Percentiles rank a stretch among this genome's conserved stretches.
These are phyloP conservation scores for Leptographium galeiforme DNA, from an alignment of 2,329 filamentous ascomycete genomes.

Conservation along the genomic window DNA sequence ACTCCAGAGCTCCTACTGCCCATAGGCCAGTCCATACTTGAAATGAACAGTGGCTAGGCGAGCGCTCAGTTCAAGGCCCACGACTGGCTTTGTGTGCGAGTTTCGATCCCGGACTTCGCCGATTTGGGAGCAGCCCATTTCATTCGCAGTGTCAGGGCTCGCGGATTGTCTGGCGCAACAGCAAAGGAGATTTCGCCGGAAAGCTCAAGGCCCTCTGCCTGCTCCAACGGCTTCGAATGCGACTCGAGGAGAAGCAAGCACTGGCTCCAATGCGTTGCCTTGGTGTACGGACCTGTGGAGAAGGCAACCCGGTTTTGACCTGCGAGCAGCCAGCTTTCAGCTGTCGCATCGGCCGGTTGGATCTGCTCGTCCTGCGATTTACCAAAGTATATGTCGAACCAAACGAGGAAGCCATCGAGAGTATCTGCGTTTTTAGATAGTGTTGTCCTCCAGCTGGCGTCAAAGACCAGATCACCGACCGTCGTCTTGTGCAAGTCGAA, in stretches of 20 bases:
- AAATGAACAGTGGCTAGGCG: neutral
- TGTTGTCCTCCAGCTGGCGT: constrained; percentile 49
- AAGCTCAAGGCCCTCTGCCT: constrained; percentile 40
- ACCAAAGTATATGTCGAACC: constrained; percentile 91
- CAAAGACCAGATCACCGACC: constrained; percentile 63
- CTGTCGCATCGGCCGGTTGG: constrained; percentile 38
- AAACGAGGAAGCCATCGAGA: constrained; percentile 79
- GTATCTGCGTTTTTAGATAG: constrained; percentile 49
- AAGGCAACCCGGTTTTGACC: constrained; percentile 59
- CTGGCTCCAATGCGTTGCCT: constrained; percentile 84
- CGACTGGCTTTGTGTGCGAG: constrained; percentile 23
- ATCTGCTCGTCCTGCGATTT: constrained; percentile 39
- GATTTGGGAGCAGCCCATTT: constrained; percentile 41
- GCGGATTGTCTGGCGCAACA: constrained; percentile 55
- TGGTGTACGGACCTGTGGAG: constrained; percentile 67
- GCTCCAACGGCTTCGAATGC: constrained; percentile 32
- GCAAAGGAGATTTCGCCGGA: constrained; percentile 57
- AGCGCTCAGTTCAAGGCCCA: constrained; percentile 24
- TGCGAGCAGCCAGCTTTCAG: constrained; percentile 49
- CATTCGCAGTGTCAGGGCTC: constrained; percentile 51
- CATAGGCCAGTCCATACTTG: neutral
- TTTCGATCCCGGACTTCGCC: constrained; percentile 11
- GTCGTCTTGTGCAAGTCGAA: constrained; percentile 65
- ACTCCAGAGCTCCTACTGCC: too few species aligned
- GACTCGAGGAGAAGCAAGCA: constrained; percentile 59